Evolutionary conservation across 345 rosid genomes (phyloP), one percentile per base, ranked within the genome.

Genomic region (Cardiospermum halicacabum): DNA sequence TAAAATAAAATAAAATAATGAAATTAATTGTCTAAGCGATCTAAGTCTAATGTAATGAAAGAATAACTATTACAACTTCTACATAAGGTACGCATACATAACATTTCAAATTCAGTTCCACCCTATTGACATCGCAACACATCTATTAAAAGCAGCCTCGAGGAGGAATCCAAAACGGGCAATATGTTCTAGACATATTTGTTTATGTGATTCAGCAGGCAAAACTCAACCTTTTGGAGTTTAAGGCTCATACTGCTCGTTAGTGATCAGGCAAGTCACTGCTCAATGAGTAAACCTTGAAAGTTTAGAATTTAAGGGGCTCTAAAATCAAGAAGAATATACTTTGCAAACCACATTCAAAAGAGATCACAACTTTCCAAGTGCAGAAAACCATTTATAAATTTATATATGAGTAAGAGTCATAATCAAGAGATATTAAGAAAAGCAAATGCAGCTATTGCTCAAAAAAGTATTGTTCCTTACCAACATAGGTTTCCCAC

Each of bases 401-500:
- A 1, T n/a, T n/a, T n/a, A n/a, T 39, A 39, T 16, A 51, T 40
- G 22, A 40, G 4, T n/a, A 55, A 54, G 37, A 48, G 22, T 40
- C 28, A 58, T 32, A 30, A 53, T 51, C 40, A 56, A 31, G 25
- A 43, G 51, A 24, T 30, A 40, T n/a, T 53, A 16, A 11, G 7
- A 56, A 73, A 18, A 45, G 61, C 30, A n/a, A 42, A 47, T 4
- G 11, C 13, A 39, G 51, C 57, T 21, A 45, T 58, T 22, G 27
- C 65, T 74, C 19, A 21, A 34, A n/a, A n/a, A 25, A 45, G 40
- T 2, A 53, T 55, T 55, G 18, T 15, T 26, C 49, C 89, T 84
- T 66, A 84, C 89, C 86, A 84, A 39, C 54, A 64, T 53, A 36
- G 76, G 56, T 77, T 58, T 77, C 66, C 78, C 84, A 54, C 89